Conservation (phyloP, 1,284 basidiomycete genomes). For the Cystobasidiaceae sp. region DNA sequence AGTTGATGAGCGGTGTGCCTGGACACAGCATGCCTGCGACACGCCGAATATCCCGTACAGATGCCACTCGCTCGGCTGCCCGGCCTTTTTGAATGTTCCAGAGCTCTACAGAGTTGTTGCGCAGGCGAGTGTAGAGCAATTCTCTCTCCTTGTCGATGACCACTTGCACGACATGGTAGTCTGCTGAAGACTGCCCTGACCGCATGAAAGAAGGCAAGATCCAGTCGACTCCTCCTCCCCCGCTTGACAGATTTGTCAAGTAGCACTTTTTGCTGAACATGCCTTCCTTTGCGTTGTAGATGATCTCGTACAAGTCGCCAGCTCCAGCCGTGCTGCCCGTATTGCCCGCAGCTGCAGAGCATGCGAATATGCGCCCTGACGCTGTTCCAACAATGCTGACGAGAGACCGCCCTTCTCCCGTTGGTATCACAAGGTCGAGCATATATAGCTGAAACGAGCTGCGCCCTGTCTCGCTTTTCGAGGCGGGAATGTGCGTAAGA, state of each 20-base stretch:
- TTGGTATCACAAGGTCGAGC: constrained; percentile 55
- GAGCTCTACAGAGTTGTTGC: constrained; percentile 64
- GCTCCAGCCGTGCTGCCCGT: constrained; percentile 53
- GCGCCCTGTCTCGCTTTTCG: constrained; percentile 53
- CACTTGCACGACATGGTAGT: constrained; percentile 62
- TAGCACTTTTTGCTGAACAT: constrained; percentile 80
- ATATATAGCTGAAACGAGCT: constrained; percentile 89
- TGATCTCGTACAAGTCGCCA: constrained; percentile 84
- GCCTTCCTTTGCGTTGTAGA: constrained; percentile 83
- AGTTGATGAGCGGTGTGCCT: constrained; percentile 35
- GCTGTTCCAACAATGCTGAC: constrained; percentile 69
- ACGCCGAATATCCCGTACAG: constrained; percentile 29
- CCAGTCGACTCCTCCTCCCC: constrained; percentile 23
- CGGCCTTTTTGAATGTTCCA: constrained; percentile 36
- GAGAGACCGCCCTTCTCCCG: constrained; percentile 69
- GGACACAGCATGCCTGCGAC: constrained; percentile 32
- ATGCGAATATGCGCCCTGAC: constrained; percentile 86
- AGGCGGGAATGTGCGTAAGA: constrained; percentile 57
- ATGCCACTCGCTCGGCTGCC: constrained; percentile 28
- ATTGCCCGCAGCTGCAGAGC: background rate
- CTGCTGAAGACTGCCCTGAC: constrained; percentile 43
- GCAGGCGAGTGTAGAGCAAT: constrained; percentile 67
- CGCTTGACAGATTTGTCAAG: constrained; percentile 61
- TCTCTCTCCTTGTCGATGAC: constrained; percentile 62
- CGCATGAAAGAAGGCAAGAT: constrained; percentile 43